phyloP scores from a whole-genome alignment of 345 rosid genomes.

The Trapa incisa region DNA sequence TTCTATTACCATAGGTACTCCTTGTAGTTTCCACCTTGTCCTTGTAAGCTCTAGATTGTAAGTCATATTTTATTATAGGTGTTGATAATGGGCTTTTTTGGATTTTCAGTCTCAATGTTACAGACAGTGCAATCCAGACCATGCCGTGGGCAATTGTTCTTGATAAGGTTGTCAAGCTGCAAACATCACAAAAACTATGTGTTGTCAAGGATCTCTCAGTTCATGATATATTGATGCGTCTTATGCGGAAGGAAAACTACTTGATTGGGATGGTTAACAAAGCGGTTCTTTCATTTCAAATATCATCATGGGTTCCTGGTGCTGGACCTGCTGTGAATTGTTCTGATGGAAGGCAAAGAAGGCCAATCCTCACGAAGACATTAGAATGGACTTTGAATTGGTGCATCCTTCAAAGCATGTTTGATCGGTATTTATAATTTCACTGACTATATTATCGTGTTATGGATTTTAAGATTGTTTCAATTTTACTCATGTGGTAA shows the following conservation, averaged over 20 bases:
- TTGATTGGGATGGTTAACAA: slow-evolving; percentile 96
- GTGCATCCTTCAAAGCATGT: slow-evolving; percentile 99
- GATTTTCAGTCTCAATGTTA: slow-evolving; percentile 75
- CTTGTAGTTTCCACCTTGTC: neutral
- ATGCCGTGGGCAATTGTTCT: slow-evolving; percentile 90
- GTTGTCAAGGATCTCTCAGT: slow-evolving; percentile 95
- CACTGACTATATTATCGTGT: slow-evolving; percentile 5
- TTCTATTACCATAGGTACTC: slow-evolving; percentile 68
- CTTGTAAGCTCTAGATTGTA: neutral
- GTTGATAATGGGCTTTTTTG: neutral
- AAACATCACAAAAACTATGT: slow-evolving; percentile 68
- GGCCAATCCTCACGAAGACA: slow-evolving; percentile 73
- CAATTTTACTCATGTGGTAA: neutral
- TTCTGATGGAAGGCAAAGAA: slow-evolving; percentile 37
- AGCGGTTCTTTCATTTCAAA: slow-evolving; percentile 87
- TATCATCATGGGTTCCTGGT: slow-evolving; percentile 82
- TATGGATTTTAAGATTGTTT: neutral
- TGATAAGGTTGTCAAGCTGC: slow-evolving; percentile 80
- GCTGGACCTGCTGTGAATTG: slow-evolving; percentile 72
- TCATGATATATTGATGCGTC: slow-evolving; percentile 86
- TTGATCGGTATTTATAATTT: slow-evolving; percentile 57
- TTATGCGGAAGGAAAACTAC: slow-evolving; percentile 98
- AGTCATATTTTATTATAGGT: neutral
- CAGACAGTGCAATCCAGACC: slow-evolving; percentile 84
- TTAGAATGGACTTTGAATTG: slow-evolving; percentile 97